Evolutionary conservation across 2,329 filamentous ascomycete species (phyloP), one percentile per base, ranked within the genome.

Genomic region (Ceratocystis huliohia): DNA sequence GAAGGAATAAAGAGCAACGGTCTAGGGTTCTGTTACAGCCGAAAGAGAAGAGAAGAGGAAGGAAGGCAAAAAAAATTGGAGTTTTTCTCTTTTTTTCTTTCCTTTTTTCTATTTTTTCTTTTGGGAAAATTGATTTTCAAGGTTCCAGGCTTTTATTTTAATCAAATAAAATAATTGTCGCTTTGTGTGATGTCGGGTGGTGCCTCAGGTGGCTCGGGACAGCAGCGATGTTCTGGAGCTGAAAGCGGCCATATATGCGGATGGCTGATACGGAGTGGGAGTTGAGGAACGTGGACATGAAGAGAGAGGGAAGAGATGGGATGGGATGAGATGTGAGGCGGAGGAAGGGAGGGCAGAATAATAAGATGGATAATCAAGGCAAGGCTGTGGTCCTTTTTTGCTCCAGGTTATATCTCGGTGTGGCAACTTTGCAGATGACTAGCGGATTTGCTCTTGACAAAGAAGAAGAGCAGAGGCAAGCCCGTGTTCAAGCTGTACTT

Each of bases 1-100:
- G 28, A 57, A 57, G 53, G 53, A 57, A 57, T 30, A 57, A 41
- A 41, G 53, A n/a, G 28, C 53, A 57, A 57, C 22, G 48, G 48
- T 50, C 48, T 33, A 57, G 53, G 53, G 53, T 57, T 57, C 22
- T 33, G 53, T 15, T 7, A 62, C 81, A 78, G 57, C 45, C n/a
- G 30, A 33, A n/a, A 63, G 41, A 46, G 48, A 65, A 44, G 30
- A 50, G 33, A 37, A 50, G 30, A 41, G 50, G 37, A 30, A 61
- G 48, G 22, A 37, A 7, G 6, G 30, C 6, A 45, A n/a, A 17
- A 66, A 57, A 46, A 44, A 65, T 33, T 33, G 20, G 46, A 25
- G 6, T 30, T 37, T 44, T 30, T 30, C 10, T 30, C 17, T 17
- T 3, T 37, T 33, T 33, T 8, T 10, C 30, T 33, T 28, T 28